These are phyloP conservation scores for Macrolepiota albuminosa DNA, from an alignment of 768 basidiomycete species.

Conservation along the genomic window DNA sequence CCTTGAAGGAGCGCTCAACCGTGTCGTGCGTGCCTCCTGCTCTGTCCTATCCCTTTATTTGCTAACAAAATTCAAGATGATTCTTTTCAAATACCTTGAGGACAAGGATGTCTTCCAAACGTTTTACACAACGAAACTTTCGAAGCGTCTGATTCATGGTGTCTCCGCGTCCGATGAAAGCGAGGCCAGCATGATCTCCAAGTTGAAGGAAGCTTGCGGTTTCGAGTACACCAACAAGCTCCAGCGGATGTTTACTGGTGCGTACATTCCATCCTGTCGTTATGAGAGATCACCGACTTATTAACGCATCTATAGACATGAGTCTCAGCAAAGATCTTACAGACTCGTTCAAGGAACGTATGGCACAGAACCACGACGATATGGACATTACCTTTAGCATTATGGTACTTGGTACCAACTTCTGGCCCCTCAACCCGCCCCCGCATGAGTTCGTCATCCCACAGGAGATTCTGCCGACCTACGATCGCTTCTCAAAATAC, in stretches of 20 bases:
- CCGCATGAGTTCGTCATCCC: slow-evolving; percentile 88
- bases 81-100: slow-evolving; percentile 97
- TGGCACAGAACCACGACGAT: slow-evolving; percentile 83
- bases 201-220: slow-evolving; percentile 96
- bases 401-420: slow-evolving; percentile 94
- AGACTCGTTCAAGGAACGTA: slow-evolving; percentile 94
- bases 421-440: slow-evolving; percentile 91
- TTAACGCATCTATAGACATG: slow-evolving; percentile 61
- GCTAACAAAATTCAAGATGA: slow-evolving; percentile 63
- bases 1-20: slow-evolving; percentile 86
- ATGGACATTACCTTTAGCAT: slow-evolving; percentile 90
- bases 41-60: slow-evolving; percentile 15
- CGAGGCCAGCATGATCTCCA: slow-evolving; percentile 98
- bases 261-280: slow-evolving; percentile 8
- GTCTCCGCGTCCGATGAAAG: slow-evolving; percentile 95
- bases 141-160: slow-evolving; percentile 89
- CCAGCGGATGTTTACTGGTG: slow-evolving; percentile 97
- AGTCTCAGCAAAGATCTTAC: slow-evolving; percentile 94
- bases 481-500: slow-evolving; percentile 91
- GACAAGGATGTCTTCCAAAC: slow-evolving; percentile 99
- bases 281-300: neutral
- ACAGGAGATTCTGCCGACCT: slow-evolving; percentile 78
- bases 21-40: slow-evolving; percentile 58
- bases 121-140: slow-evolving; percentile 96
- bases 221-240: slow-evolving; percentile 99